Evolutionary conservation across 306 rosid species (phyloP).

Genomic region (Ceratonia siliqua): DNA sequence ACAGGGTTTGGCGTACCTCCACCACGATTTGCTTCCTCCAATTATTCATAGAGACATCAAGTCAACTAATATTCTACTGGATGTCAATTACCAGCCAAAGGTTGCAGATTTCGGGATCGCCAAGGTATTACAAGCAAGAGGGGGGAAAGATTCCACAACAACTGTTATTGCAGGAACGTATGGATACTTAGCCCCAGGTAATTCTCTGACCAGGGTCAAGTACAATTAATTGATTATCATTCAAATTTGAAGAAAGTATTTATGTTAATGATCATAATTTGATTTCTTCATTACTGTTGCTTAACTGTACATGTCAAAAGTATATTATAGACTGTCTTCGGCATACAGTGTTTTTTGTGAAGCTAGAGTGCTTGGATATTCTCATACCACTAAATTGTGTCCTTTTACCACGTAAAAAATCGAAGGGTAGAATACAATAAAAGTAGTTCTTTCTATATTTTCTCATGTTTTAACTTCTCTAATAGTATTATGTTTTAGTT

Average conservation of each 20-base stretch:
- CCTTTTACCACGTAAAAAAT: not conserved
- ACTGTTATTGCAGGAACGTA: conserved; percentile 68
- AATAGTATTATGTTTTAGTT: not conserved
- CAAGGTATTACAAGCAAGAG: conserved; percentile 69
- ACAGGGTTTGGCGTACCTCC: conserved; percentile 72
- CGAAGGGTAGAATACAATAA: not conserved
- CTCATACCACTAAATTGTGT: not conserved
- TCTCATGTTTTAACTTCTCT: not conserved
- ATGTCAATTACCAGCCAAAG: conserved; percentile 62
- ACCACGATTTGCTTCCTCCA: conserved; percentile 60
- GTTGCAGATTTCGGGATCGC: conserved; percentile 80
- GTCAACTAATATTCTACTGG: conserved; percentile 64
- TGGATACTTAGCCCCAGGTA: conserved; percentile 78
- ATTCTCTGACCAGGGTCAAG: not conserved
- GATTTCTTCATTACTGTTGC: not conserved
- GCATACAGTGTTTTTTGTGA: not conserved
- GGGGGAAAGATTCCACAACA: conserved; percentile 63
- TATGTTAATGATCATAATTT: not conserved
- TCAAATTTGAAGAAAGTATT: not conserved
- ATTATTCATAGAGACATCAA: conserved; percentile 73
- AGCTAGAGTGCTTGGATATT: not conserved
- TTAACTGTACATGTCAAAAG: too few species aligned
- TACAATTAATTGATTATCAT: not conserved
- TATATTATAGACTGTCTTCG: not conserved
- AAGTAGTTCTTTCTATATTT: not conserved